Evolutionary conservation across 441 rosid genomes (phyloP), one percentile per base, ranked within the genome.

Genomic region (Pelargonium myrrhifolium): DNA sequence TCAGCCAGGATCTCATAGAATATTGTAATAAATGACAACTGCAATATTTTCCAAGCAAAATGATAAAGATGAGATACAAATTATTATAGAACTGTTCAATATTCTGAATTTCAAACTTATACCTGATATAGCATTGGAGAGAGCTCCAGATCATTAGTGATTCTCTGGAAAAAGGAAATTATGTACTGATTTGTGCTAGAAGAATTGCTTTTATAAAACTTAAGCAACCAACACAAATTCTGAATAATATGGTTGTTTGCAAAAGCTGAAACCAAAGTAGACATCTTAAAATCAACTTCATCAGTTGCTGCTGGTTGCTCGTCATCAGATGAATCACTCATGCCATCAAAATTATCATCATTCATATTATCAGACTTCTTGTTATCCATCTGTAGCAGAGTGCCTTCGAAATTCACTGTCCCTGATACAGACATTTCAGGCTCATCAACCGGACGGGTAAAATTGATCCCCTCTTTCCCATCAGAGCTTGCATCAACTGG

Each of bases 71-170:
- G 53, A 73, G 68, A 79, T 56, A 47, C 37, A 63, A 59, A 15
- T 68, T 47, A 64, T 26, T 59, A 24, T 17, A 31, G 6, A 11
- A 53, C 14, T 47, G 66, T 53, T 58, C 28, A 64, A 65, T 17
- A 58, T 56, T 63, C 58, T 63, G 68, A 6, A 8, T 71, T 20
- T 31, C 62, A 42, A 53, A 56, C 22, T 66, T 55, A 64, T 24
- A 95, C 99, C 99, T 90, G 98, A 86, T 90, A 95, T 75, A 95
- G 81, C 98, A 95, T 92, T 47, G 98, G 98, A 75, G 98, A 76
- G 47, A 95, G 97, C 75, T 83, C 95, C 12, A 92, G 79, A 69
- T 90, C 97, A 76, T 87, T 90, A 37, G 95, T 86, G 76, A 95
- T 87, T 79, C 85, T 87, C 79, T 75, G 82, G 78, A 95, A 73